Percentiles rank a stretch among this genome's conserved stretches.
These are phyloP conservation scores for Erodium chrysanthum DNA, from an alignment of 441 rosid species.

Conservation along the genomic window DNA sequence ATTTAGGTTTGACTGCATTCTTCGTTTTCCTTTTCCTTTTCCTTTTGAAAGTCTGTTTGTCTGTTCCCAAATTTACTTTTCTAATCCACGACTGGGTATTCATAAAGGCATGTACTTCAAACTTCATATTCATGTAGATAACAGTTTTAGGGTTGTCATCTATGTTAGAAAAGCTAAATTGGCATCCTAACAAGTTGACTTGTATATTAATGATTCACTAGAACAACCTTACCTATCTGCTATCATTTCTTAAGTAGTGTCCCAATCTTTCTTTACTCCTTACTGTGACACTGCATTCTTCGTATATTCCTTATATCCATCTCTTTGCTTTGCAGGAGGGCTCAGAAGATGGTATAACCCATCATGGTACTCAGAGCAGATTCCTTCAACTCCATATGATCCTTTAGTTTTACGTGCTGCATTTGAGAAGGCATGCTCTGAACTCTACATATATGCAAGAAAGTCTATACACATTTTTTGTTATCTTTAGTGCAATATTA, in stretches of 20 bases:
- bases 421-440: constrained; percentile 65
- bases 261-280: background rate
- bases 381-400: constrained; percentile 80
- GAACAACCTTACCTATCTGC: background rate
- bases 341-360: constrained; percentile 94
- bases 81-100: constrained; percentile 4
- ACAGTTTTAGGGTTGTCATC: background rate
- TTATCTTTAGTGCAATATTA: background rate
- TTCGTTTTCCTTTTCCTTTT: background rate
- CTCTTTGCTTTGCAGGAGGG: constrained; percentile 41
- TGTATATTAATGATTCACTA: background rate
- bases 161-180: background rate
- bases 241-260: background rate
- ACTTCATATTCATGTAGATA: background rate
- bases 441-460: constrained; percentile 8
- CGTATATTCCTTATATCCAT: constrained; percentile 6
- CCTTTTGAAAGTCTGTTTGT: background rate
- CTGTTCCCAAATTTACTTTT: background rate
- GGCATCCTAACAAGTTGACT: background rate
- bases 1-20: constrained; percentile 2
- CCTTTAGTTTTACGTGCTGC: constrained; percentile 49
- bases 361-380: constrained; percentile 65
- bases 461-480: background rate
- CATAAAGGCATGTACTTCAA: background rate
- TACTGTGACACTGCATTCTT: background rate